Evolutionary conservation across 129 eudicot genomes (phyloP).

Genomic region (Silybum marianum): DNA sequence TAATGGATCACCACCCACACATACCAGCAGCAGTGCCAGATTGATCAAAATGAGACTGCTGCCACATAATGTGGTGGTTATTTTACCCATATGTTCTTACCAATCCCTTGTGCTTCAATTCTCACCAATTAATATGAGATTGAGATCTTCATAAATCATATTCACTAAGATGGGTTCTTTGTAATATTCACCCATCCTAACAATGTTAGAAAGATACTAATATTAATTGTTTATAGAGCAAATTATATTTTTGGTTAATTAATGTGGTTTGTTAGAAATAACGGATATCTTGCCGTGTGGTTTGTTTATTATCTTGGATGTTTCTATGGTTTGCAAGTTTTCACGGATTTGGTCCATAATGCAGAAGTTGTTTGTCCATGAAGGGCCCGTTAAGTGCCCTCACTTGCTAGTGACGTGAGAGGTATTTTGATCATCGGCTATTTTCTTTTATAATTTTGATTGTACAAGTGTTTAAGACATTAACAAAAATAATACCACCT

Average conservation of each 20-base stretch:
- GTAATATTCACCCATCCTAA: constrained; percentile 13
- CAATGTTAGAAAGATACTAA: not conserved
- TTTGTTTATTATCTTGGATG: not conserved
- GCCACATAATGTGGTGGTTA: not conserved
- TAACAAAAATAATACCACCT: not conserved
- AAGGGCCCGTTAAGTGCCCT: not conserved
- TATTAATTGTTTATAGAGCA: not conserved
- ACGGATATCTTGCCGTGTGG: not conserved
- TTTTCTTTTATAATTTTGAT: no score
- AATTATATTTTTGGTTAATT: not conserved
- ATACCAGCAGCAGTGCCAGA: constrained; percentile 1
- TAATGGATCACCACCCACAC: constrained; percentile 20
- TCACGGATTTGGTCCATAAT: not conserved
- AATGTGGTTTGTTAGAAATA: not conserved
- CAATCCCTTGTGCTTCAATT: not conserved
- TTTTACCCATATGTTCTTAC: constrained; percentile 17
- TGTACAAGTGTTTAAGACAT: no score
- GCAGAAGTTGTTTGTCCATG: not conserved
- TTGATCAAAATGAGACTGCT: constrained; percentile 17
- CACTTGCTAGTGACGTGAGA: not conserved
- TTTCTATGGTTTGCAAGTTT: not conserved
- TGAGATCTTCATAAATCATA: not conserved
- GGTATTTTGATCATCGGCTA: not conserved
- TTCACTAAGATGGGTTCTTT: constrained; percentile 11
- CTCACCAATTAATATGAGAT: constrained; percentile 1